These are phyloP conservation scores for Tolypocladium endophyticum DNA, from an alignment of 2,329 filamentous ascomycete species.

Conservation along the genomic window DNA sequence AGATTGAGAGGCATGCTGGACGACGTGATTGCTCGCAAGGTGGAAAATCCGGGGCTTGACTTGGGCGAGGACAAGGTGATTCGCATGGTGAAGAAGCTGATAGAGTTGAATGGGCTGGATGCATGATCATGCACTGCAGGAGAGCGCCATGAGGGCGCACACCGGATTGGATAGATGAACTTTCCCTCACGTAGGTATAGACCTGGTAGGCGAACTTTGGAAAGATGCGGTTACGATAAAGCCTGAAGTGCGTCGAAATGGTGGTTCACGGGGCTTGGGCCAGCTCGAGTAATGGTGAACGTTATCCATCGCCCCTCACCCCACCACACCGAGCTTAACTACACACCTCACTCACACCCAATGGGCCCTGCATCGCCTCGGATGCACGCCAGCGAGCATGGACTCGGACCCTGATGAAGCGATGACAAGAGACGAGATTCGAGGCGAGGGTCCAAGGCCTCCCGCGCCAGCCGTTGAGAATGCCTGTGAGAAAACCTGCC, in stretches of 20 bases:
- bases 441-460: slow-evolving; percentile 4
- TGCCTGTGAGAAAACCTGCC: slow-evolving; percentile 25
- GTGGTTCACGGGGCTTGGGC: neutral
- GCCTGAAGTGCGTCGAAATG: neutral
- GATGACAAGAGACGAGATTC: slow-evolving; percentile 30
- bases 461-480: slow-evolving; percentile 18
- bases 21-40: slow-evolving; percentile 66
- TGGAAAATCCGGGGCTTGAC: slow-evolving; percentile 61
- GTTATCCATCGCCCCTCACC: neutral
- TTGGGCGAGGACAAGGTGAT: slow-evolving; percentile 58
- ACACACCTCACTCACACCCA: neutral
- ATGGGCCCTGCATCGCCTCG: neutral
- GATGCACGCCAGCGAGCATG: neutral
- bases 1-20: slow-evolving; percentile 80
- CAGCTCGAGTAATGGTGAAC: neutral
- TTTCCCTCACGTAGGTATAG: neutral
- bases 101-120: slow-evolving; percentile 85
- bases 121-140: slow-evolving; percentile 22
- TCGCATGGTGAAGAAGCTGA: slow-evolving; percentile 63
- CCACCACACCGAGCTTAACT: neutral
- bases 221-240: neutral
- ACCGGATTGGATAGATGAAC: neutral
- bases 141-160: neutral
- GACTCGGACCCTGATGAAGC: slow-evolving; percentile 25
- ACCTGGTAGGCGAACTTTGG: neutral